Percentiles rank a stretch among this genome's conserved stretches.
Conservation (phyloP, 2,329 filamentous ascomycete genomes). For the Scorias spongiosa region DNA sequence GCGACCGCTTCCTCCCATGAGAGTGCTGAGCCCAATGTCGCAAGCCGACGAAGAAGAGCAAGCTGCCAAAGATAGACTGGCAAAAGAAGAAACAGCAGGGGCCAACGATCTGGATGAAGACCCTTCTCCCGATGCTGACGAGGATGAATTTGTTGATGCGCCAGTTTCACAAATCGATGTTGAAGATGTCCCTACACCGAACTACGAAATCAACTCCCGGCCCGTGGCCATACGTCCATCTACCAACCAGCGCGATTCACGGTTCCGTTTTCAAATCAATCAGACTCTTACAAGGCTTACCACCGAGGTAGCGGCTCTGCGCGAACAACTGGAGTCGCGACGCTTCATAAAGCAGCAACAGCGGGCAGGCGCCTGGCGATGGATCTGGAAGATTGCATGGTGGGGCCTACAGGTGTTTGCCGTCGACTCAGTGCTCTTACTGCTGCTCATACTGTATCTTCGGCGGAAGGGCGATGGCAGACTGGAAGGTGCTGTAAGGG, state of each 20-base stretch:
- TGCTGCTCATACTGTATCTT: slow-evolving; percentile 56
- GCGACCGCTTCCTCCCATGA: slow-evolving; percentile 11
- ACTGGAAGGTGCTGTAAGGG: slow-evolving; percentile 58
- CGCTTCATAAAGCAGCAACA: slow-evolving; percentile 54
- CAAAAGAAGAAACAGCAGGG: slow-evolving; percentile 8
- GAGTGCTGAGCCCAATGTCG: slow-evolving; percentile 71
- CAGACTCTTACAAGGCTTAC: slow-evolving; percentile 76
- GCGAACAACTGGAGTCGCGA: slow-evolving; percentile 74
- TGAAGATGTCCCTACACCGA: slow-evolving; percentile 8
- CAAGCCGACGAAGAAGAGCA: slow-evolving; percentile 37
- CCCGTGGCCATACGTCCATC: neutral
- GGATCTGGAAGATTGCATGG: slow-evolving; percentile 59
- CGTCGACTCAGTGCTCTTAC: slow-evolving; percentile 53
- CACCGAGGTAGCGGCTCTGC: slow-evolving; percentile 76
- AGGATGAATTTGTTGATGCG: slow-evolving; percentile 34
- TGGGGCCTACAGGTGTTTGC: slow-evolving; percentile 55
- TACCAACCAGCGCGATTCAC: neutral
- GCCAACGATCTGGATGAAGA: slow-evolving; percentile 18
- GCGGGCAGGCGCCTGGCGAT: slow-evolving; percentile 49
- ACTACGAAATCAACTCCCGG: neutral
- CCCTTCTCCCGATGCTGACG: slow-evolving; percentile 4
- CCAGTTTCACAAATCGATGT: slow-evolving; percentile 31
- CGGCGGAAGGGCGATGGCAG: slow-evolving; percentile 53
- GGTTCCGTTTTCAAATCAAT: slow-evolving; percentile 41
- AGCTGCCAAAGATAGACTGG: slow-evolving; percentile 8